Evolutionary conservation across 179 eudicot genomes (phyloP), one percentile per base, ranked within the genome.

Genomic region (Spinacia oleracea): DNA sequence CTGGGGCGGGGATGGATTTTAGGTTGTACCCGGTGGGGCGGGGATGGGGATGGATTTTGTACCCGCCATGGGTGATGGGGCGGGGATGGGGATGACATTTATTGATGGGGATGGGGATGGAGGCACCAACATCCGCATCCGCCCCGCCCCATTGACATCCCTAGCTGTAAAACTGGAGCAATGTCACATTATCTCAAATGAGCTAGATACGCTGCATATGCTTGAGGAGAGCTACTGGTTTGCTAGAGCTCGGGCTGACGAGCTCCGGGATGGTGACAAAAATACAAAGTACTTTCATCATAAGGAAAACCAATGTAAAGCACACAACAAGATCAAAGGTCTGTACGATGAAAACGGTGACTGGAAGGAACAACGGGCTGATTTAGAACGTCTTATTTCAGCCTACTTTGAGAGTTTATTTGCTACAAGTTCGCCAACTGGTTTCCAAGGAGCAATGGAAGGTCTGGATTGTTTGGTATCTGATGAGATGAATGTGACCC

Each of bases 351-450:
- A n/a, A n/a, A 27, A 9, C 6, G 65, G 65, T 29, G 31, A 7
- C 2, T 60, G 65, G 68, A 83, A 58, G 74, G 83, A 81, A 62
- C 74, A 64, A 62, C 71, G 63, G 71, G 58, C 15, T 53, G 58
- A 53, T 53, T 4, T 53, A 3, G 58, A 53, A 20, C 11, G 58
- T 4, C 58, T 53, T 53, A 53, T 53, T 53, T 53, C 58, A 10
- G 58, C 58, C n/a, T 53, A 53, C 20, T 53, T 53, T 5, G 11
- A 9, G 4, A 53, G 15, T 7, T 14, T 53, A 5, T 53, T 53
- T 53, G 58, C n/a, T 1, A 53, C 7, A 10, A 53, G 58, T 20
- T 14, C 58, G 1, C 58, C 58, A 53, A 1, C 1, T 53, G 58
- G 58, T 5, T 53, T 53, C n/a, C n/a, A 15, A 4, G 58, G n/a